phyloP scores from a whole-genome alignment of 805 yeast species.

The Hyphopichia homilentoma region DNA sequence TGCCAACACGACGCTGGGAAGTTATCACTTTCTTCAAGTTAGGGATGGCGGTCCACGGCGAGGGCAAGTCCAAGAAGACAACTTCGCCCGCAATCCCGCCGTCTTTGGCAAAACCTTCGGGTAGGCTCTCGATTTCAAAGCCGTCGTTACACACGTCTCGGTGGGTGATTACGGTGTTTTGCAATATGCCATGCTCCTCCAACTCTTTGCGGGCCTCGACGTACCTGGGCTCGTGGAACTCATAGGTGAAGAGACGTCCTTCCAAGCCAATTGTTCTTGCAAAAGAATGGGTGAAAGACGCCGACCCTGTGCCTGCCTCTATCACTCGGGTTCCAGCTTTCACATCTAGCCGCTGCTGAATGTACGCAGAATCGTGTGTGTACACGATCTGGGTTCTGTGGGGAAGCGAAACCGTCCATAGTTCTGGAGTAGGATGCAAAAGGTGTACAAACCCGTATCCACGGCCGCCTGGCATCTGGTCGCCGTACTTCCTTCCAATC shows the following conservation, averaged over 20 bases:
- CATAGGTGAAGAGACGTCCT: constrained; percentile 79
- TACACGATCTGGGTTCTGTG: constrained; percentile 98
- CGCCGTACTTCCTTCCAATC: constrained; percentile 79
- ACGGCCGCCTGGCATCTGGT: constrained; percentile 72
- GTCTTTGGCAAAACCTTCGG: constrained; percentile 15
- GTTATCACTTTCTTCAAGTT: constrained; percentile 61
- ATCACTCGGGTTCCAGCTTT: constrained; percentile 74
- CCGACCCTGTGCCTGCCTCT: constrained; percentile 98
- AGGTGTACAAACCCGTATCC: constrained; percentile 86
- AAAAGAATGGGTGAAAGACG: constrained; percentile 89
- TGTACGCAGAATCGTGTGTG: constrained; percentile 91
- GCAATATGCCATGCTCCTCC: constrained; percentile 59
- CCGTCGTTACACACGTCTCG: constrained; percentile 92
- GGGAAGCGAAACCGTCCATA: constrained; percentile 94
- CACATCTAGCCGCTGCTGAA: constrained; percentile 75
- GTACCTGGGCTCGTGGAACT: constrained; percentile 84
- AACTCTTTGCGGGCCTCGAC: constrained; percentile 78
- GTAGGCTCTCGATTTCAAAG: constrained; percentile 49
- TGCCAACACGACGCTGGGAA: constrained; percentile 49
- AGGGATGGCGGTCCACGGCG: constrained; percentile 95
- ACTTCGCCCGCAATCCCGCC: constrained; percentile 57
- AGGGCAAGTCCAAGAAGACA: constrained; percentile 87
- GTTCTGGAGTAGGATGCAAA: constrained; percentile 88
- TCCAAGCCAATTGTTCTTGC: constrained; percentile 64
- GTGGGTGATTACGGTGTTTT: constrained; percentile 69